Evolutionary conservation across 352 stramenopile genomes (phyloP).

Genomic region (Pythium myriotylum): DNA sequence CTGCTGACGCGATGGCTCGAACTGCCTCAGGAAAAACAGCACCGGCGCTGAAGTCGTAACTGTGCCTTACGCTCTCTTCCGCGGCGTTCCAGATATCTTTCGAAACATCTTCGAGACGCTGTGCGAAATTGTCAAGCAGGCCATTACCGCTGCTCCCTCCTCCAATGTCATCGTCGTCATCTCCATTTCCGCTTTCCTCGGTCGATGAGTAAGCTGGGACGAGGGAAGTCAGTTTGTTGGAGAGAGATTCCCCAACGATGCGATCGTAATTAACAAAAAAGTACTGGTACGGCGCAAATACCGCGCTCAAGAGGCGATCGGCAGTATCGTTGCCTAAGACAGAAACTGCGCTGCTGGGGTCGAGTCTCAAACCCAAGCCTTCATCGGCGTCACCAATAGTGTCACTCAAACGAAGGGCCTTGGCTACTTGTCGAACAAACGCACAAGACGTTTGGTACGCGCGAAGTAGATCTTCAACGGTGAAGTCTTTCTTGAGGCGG

Average conservation of each 20-base stretch:
- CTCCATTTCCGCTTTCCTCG: slow-evolving; percentile 11
- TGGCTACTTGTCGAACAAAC: slow-evolving; percentile 49
- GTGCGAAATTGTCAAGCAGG: slow-evolving; percentile 56
- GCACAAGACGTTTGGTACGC: slow-evolving; percentile 48
- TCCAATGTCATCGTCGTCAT: slow-evolving; percentile 34
- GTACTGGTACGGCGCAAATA: slow-evolving; percentile 57
- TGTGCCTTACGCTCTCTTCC: slow-evolving; percentile 56
- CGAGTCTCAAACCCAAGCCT: slow-evolving; percentile 36
- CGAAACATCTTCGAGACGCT: slow-evolving; percentile 59
- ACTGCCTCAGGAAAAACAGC: slow-evolving; percentile 64
- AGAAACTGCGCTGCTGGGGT: slow-evolving; percentile 1
- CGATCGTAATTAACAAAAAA: slow-evolving; percentile 61
- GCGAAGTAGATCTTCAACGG: slow-evolving; percentile 36
- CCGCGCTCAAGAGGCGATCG: slow-evolving; percentile 20
- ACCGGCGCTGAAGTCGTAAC: slow-evolving; percentile 61
- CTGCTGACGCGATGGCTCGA: slow-evolving; percentile 35
- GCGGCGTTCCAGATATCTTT: slow-evolving; percentile 40
- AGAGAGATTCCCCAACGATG: slow-evolving; percentile 45
- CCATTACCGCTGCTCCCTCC: slow-evolving; percentile 24
- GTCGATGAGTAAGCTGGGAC: slow-evolving; percentile 37
- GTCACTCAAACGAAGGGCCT: slow-evolving; percentile 17
- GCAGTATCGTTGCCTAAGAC: slow-evolving; percentile 6
- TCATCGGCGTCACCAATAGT: slow-evolving; percentile 1
- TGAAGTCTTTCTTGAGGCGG: slow-evolving; percentile 42
- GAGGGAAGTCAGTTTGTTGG: slow-evolving; percentile 41